These are phyloP conservation scores for Exophiala calicioides DNA, from an alignment of 2,329 filamentous ascomycete species.

Conservation along the genomic window DNA sequence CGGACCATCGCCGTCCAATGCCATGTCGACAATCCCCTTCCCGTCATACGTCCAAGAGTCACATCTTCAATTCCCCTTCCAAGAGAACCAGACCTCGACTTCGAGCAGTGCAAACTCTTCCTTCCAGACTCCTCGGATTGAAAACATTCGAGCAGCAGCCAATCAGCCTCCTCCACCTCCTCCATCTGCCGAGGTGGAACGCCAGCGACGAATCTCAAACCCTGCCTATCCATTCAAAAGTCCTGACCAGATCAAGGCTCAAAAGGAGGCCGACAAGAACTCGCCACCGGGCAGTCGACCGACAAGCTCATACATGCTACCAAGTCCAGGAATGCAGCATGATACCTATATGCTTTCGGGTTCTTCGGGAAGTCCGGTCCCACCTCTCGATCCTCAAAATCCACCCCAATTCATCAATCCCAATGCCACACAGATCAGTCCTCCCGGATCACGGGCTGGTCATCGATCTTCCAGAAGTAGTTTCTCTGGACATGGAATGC, in stretches of 20 bases:
- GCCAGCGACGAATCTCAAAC: slow-evolving; percentile 30
- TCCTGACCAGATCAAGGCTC: slow-evolving; percentile 32
- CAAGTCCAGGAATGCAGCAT: slow-evolving; percentile 27
- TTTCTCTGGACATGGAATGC: slow-evolving; percentile 22
- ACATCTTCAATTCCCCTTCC: slow-evolving; percentile 23
- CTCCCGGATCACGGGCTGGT: slow-evolving; percentile 25
- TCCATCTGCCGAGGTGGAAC: slow-evolving; percentile 30
- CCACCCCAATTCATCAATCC: slow-evolving; percentile 33
- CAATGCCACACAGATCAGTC: slow-evolving; percentile 31
- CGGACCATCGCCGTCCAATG: slow-evolving; percentile 10
- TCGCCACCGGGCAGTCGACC: slow-evolving; percentile 30
- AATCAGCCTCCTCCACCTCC: slow-evolving; percentile 28
- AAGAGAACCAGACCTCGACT: slow-evolving; percentile 3
- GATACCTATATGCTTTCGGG: slow-evolving; percentile 19
- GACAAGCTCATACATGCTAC: slow-evolving; percentile 30
- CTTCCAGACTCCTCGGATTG: slow-evolving; percentile 21
- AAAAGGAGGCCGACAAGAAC: slow-evolving; percentile 30
- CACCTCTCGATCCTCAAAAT: slow-evolving; percentile 26
- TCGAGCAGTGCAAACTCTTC: slow-evolving; percentile 7
- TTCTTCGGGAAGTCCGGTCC: slow-evolving; percentile 17
- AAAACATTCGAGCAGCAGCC: slow-evolving; percentile 27
- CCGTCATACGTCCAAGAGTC: slow-evolving; percentile 24
- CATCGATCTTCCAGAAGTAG: slow-evolving; percentile 26
- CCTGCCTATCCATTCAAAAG: slow-evolving; percentile 33
- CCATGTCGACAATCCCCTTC: slow-evolving; percentile 9